Conservation (phyloP, 148 eudicot species). For the Fagopyrum tataricum region DNA sequence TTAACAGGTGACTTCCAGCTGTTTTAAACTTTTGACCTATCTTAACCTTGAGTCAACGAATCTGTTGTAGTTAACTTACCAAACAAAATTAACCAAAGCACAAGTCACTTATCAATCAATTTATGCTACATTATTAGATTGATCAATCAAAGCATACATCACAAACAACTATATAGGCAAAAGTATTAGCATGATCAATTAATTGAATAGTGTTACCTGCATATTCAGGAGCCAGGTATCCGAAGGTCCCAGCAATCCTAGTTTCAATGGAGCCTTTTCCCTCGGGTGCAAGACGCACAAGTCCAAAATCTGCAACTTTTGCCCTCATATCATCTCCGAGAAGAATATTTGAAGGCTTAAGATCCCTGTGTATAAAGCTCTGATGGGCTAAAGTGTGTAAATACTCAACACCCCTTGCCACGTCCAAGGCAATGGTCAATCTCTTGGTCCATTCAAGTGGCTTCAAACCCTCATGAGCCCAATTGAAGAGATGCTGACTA, state of each 20-base stretch:
- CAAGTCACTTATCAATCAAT: neutral
- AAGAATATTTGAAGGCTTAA: slow-evolving; percentile 85
- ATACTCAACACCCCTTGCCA: slow-evolving; percentile 90
- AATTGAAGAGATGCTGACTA: slow-evolving; percentile 66
- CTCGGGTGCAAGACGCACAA: slow-evolving; percentile 90
- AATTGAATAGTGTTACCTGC: slow-evolving; percentile 47
- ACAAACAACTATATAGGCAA: neutral
- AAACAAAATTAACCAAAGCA: slow-evolving; percentile 1
- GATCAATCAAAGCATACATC: neutral
- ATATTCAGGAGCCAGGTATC: slow-evolving; percentile 93
- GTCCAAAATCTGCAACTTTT: slow-evolving; percentile 90
- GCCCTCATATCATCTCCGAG: slow-evolving; percentile 98
- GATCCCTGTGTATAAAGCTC: slow-evolving; percentile 82
- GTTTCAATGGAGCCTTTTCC: slow-evolving; percentile 85
- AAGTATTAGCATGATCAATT: neutral
- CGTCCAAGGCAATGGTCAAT: slow-evolving; percentile 73
- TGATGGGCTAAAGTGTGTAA: slow-evolving; percentile 83
- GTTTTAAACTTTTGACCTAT: neutral
- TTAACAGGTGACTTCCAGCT: neutral
- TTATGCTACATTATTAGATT: neutral
- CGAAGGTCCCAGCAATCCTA: slow-evolving; percentile 90
- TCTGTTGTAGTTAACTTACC: slow-evolving; percentile 3
- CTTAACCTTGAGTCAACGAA: neutral
- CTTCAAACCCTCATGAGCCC: slow-evolving; percentile 71
- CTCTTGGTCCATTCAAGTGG: slow-evolving; percentile 81